Evolutionary conservation across 2,329 filamentous ascomycete genomes (phyloP).

Genomic region (Zymoseptoria passerinii): DNA sequence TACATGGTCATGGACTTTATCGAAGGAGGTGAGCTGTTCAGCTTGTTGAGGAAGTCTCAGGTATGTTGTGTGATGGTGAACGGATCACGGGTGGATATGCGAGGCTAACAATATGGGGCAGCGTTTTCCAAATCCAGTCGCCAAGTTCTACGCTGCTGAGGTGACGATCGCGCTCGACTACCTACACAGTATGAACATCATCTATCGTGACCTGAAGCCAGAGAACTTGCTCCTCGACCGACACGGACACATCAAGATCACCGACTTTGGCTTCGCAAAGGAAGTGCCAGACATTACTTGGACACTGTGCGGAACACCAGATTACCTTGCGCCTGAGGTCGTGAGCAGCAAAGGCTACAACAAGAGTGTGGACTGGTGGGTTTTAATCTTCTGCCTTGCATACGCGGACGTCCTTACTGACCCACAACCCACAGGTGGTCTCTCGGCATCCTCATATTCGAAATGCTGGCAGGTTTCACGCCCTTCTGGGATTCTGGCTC

Average conservation of each 20-base stretch:
- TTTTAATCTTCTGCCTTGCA: conserved; percentile 11
- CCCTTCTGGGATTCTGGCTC: conserved; percentile 98
- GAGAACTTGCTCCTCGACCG: conserved; percentile 82
- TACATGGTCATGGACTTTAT: conserved; percentile 99
- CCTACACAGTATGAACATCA: conserved; percentile 87
- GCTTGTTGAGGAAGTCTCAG: conserved; percentile 83
- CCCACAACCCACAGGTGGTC: conserved; percentile 66
- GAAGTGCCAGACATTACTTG: conserved; percentile 97
- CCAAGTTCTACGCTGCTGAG: conserved; percentile 98
- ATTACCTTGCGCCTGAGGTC: conserved; percentile 94
- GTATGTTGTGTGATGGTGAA: conserved; percentile 47
- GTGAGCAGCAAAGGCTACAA: conserved; percentile 99
- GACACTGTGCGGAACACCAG: conserved; percentile 95
- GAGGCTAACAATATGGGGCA: conserved; percentile 33
- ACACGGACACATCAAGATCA: conserved; percentile 82
- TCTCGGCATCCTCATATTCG: conserved; percentile 93
- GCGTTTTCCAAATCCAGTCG: conserved; percentile 97
- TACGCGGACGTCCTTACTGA: neutral
- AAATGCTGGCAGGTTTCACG: conserved; percentile 98
- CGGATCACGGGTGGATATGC: neutral
- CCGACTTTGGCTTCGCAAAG: conserved; percentile 97
- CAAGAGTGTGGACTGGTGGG: conserved; percentile 97
- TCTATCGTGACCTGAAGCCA: conserved; percentile 96
- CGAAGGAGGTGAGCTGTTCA: conserved; percentile 95
- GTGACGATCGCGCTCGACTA: conserved; percentile 94